A percentile compares a stretch with the other conserved stretches of the same genome.
phyloP scores from a whole-genome alignment of 2,329 filamentous ascomycete genomes.

The Aspergillus piperis region DNA sequence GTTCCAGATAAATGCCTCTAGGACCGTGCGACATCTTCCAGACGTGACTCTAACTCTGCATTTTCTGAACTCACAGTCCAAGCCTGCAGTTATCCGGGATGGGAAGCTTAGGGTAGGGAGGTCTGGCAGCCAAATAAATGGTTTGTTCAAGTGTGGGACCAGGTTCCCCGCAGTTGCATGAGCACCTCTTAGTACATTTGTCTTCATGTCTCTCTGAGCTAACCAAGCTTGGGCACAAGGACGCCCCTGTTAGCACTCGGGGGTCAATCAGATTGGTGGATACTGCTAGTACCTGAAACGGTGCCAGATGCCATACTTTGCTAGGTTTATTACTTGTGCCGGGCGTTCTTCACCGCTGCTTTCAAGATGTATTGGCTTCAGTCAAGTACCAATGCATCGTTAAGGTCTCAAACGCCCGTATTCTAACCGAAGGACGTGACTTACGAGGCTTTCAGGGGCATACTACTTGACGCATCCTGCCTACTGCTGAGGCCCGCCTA shows the following conservation, averaged over 20 bases:
- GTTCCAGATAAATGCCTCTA: not conserved
- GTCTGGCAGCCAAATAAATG: not conserved
- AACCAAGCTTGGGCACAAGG: no score
- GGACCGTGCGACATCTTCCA: not conserved
- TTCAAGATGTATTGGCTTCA: not conserved
- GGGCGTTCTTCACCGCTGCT: conserved; percentile 3
- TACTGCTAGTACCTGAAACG: not conserved
- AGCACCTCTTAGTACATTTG: not conserved
- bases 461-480: no score
- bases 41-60: not conserved
- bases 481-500: no score
- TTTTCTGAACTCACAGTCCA: not conserved
- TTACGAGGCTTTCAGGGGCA: no score
- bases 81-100: not conserved
- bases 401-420: no score
- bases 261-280: not conserved
- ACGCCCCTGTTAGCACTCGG: no score
- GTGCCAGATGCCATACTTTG: not conserved
- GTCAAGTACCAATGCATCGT: not conserved
- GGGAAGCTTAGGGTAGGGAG: not conserved
- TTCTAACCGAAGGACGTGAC: no score
- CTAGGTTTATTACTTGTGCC: not conserved
- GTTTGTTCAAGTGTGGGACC: not conserved
- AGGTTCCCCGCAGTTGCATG: not conserved
- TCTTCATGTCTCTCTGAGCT: not conserved